Base-by-base conservation (phyloP, 2,329 filamentous ascomycete species). In the Beauveria bassiana region DNA sequence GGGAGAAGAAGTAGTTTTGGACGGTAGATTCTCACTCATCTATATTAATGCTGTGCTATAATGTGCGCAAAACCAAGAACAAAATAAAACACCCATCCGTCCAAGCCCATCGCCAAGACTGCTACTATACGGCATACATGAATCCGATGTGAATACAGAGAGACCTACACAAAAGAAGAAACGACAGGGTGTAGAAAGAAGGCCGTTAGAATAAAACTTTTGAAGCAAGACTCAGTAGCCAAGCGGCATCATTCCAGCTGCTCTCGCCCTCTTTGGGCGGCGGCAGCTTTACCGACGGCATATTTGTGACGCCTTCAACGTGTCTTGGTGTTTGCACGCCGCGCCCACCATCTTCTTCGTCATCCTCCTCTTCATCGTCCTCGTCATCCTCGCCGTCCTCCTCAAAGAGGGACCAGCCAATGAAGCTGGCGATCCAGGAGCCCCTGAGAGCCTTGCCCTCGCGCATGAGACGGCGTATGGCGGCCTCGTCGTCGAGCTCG, bases 221-320 rank as follows among this genome's bases (percentile, higher is more conserved):
- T 28, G 81, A 80, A 12, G 85, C 86, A 64, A 89, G 84, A 65
- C 80, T 86, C 61, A 89, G 72, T 52, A 89, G 72, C 86, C 86
- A 89, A 18, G 85, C 85, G 28, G 85, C 86, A 71, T 89, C 86
- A 62, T 83, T 79, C 86, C 86, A 88, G 9, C 81, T 81, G 18
- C 83, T 84, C 49, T 83, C 80, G 57, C 87, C 79, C 9, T 78
- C 74, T 47, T 78, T 79, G 56, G 76, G 75, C 10, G 78, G 75
- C 38, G 69, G 82, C 69, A 86, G 73, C 10, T 72, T 72, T 54
- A 82, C 79, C 53, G 79, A 75, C 0, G 76, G 70, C n/a, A 70
- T 61, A 34, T 70, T 74, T 3, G 75, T 71, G 57, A 78, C 70
- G 49, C 76, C 77, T 65, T 77, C 77, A 28, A 76, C 72, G 54